Evolutionary conservation across 148 eudicot genomes (phyloP), one percentile per base, ranked within the genome.

Genomic region (Polygonum maritimum): DNA sequence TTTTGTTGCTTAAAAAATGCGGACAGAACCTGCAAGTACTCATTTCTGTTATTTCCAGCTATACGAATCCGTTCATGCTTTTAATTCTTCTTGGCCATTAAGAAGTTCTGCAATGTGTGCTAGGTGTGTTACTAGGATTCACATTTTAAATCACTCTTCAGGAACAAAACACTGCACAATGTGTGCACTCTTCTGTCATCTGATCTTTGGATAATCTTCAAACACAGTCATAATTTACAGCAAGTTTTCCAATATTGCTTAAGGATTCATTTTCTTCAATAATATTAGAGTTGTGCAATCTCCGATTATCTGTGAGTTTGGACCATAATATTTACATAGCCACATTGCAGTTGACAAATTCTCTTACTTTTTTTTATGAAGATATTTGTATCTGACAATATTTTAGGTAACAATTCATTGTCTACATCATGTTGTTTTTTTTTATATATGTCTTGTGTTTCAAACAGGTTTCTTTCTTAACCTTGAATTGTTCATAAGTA

Each of bases 1-100:
- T 14, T 73, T 44, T 26, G 55, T 73, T 47, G 75, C 57, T 48
- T 45, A 39, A 73, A 48, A 70, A 44, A 73, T 48, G 75, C 38
- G 73, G 48, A 73, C 26, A 73, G 75, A 48, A 73, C 75, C 75
- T 73, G 75, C 75, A 73, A 38, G 48, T 47, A 73, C 75, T 73
- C 75, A 73, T 48, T 48, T 48, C 48, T 22, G 75, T 73, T 73
- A 73, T 73, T 70, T 73, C 36, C 75, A 73, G 15, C 55, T 26
- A 73, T 73, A 19, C 48, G 75, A 73, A 73, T 48, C 48, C 18
- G 69, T 60, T 60, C 69, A 60, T 26, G 38, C 14, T 2, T 60
- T 60, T 21, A 12, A 22, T 26, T 60, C 35, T 60, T 60, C 36
- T 26, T 12, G 15, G 12, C 38, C 38, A 26, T 54, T 54, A 18